phyloP scores from a whole-genome alignment of 1,284 basidiomycete genomes.

The Pholiota adiposa region DNA sequence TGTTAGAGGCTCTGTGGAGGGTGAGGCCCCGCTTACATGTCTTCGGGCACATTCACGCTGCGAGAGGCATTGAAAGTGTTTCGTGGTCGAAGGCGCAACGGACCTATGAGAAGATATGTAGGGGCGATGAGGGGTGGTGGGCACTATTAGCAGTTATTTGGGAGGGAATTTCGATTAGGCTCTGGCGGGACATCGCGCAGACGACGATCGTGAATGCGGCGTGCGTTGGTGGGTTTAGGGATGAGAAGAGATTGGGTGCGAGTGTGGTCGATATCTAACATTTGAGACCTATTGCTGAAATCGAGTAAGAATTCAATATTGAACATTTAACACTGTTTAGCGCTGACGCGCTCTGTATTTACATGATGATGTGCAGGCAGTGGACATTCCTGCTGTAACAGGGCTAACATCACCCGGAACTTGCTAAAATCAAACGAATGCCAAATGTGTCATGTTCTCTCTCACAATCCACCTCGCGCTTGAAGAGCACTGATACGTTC shows the following conservation, averaged over 20 bases:
- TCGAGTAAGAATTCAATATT: too few relatives aligned
- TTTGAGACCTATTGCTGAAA: too few relatives aligned
- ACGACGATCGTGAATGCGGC: neutral
- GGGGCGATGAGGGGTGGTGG: constrained; percentile 25
- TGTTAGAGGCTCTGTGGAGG: constrained; percentile 36
- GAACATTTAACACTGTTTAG: too few relatives aligned
- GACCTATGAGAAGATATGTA: constrained; percentile 36
- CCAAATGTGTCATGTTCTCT: too few relatives aligned
- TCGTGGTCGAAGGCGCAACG: constrained; percentile 34
- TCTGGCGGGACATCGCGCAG: neutral
- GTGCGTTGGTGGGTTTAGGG: neutral
- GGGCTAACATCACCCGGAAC: too few relatives aligned
- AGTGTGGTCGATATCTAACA: neutral
- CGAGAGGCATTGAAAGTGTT: constrained; percentile 35
- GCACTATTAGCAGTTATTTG: neutral
- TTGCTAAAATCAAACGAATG: too few relatives aligned
- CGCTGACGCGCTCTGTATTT: too few relatives aligned
- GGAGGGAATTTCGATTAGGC: neutral
- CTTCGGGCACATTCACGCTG: constrained; percentile 48
- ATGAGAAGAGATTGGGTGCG: neutral
- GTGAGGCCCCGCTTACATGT: constrained; percentile 41
- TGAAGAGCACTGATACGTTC: too few relatives aligned
- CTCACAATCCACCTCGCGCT: too few relatives aligned
- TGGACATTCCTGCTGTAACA: too few relatives aligned
- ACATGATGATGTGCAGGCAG: too few relatives aligned